Evolutionary conservation across 805 yeast genomes (phyloP).

Genomic region (Candida nanaspora): DNA sequence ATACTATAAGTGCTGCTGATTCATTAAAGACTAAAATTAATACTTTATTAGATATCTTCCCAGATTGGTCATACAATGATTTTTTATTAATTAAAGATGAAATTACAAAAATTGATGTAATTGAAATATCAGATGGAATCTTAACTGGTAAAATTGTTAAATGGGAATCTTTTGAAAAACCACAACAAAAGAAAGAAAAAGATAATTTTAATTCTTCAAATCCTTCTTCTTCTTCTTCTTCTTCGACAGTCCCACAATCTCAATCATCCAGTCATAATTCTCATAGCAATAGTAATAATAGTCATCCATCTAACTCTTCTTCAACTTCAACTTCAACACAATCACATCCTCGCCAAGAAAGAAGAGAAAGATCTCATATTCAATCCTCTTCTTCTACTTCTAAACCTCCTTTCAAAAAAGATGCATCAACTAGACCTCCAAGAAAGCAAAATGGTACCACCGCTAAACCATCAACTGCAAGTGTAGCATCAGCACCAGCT

Average conservation of each 20-base stretch:
- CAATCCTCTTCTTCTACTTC: background rate
- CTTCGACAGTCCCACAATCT: too few species aligned
- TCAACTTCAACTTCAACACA: too few species aligned
- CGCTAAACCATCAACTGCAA: background rate
- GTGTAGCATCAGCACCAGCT: conserved; percentile 4
- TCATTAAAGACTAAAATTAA: conserved; percentile 30
- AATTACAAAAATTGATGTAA: conserved; percentile 57
- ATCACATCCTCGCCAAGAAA: background rate
- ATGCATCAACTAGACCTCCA: conserved; percentile 1
- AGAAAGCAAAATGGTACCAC: conserved; percentile 2
- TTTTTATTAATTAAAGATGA: conserved; percentile 70
- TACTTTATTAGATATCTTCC: conserved; percentile 78
- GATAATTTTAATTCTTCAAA: conserved; percentile 7
- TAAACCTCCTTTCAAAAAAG: background rate
- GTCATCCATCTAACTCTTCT: conserved; percentile 1
- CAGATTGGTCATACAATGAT: conserved; percentile 90
- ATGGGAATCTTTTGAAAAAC: conserved; percentile 53
- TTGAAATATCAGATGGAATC: conserved; percentile 77
- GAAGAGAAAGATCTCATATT: background rate
- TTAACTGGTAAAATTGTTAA: conserved; percentile 83
- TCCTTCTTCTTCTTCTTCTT: too few species aligned
- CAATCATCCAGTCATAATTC: too few species aligned
- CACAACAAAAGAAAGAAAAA: conserved; percentile 35
- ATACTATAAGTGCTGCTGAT: background rate
- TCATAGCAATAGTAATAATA: background rate